A percentile compares a stretch with the other conserved stretches of the same genome.
Conservation (phyloP, 2,329 filamentous ascomycete genomes). For the Chrysoporthe cubensis region DNA sequence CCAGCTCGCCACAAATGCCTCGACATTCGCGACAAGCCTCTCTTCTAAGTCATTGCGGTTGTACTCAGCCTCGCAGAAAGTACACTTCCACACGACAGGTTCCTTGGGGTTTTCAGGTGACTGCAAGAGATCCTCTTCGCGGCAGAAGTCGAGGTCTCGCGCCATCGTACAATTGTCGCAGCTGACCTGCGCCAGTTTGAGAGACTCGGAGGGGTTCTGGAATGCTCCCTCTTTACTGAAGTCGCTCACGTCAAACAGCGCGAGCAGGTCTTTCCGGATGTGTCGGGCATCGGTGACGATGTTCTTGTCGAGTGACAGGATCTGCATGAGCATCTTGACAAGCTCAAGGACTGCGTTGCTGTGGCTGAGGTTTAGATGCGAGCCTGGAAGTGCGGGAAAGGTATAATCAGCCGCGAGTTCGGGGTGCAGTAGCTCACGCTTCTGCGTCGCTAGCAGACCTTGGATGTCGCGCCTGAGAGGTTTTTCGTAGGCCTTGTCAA, state of each 20-base stretch:
- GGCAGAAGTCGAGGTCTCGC: constrained; percentile 88
- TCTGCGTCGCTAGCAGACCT: constrained; percentile 80
- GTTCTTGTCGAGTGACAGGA: constrained; percentile 87
- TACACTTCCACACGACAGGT: constrained; percentile 67
- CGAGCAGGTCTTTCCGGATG: constrained; percentile 84
- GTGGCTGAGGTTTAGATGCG: constrained; percentile 51
- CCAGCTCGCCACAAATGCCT: constrained; percentile 79
- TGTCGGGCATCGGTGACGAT: constrained; percentile 87
- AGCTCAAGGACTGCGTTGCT: constrained; percentile 83
- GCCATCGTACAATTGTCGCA: constrained; percentile 91
- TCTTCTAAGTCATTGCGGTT: constrained; percentile 85
- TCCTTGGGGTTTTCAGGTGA: constrained; percentile 27
- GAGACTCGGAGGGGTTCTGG: constrained; percentile 77
- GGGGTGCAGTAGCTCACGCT: constrained; percentile 85
- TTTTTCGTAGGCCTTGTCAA: constrained; percentile 84
- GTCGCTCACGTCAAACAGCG: constrained; percentile 91
- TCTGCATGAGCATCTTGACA: constrained; percentile 91
- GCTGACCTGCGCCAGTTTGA: constrained; percentile 75
- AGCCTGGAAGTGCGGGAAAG: constrained; percentile 80
- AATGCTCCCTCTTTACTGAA: constrained; percentile 90
- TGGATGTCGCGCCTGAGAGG: constrained; percentile 88
- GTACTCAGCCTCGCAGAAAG: constrained; percentile 75
- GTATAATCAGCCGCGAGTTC: constrained; percentile 85
- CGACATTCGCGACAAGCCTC: constrained; percentile 74
- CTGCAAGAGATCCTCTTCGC: constrained; percentile 80